Evolutionary conservation across 1,284 basidiomycete species (phyloP), one percentile per base, ranked within the genome.

Genomic region (Puccinia brachypodii): DNA sequence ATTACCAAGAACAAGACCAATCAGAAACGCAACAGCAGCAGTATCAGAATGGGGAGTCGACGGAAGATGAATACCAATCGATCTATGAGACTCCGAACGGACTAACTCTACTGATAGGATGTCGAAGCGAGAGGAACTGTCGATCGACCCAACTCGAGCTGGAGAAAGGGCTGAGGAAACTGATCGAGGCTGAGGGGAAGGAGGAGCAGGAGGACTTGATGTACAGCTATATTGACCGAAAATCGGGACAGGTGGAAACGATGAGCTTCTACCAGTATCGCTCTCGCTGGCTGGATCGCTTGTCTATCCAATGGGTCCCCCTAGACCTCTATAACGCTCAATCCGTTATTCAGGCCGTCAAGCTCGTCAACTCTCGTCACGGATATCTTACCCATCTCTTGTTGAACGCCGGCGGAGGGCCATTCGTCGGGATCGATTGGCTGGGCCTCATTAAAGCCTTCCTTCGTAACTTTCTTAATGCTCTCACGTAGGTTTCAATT

Each of bases 371-470:
- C 36, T 4, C 40, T 9, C 81, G 80, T 9, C 84, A 86, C 74
- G 77, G 84, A 2, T 85, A 87, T 81, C 81, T 87, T 8, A 86
- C 85, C 11, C 86, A 87, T 69, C 73, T 87, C n/a, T 83, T 87
- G 64, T 83, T 87, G 73, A 87, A 87, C 60, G 86, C 86, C 11
- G 86, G 86, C 3, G 85, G 85, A 9, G 85, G 84, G 3, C 84
- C 85, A 0, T 87, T 85, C 84, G 83, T 82, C n/a, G 86, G 86
- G n/a, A 82, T 87, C 69, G 83, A 87, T 82, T 87, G 85, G 85
- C 73, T 84, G 31, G 76, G 83, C 16, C 85, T 85, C 8, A 78
- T 84, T 8, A 86, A 84, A 83, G 84, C 85, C 83, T 84, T 86
- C 25, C 28, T 85, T 64, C 86, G 84, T 2, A 83, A 83, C 72